Base-by-base conservation (phyloP, 345 rosid genomes). In the Aquilaria sinensis region DNA sequence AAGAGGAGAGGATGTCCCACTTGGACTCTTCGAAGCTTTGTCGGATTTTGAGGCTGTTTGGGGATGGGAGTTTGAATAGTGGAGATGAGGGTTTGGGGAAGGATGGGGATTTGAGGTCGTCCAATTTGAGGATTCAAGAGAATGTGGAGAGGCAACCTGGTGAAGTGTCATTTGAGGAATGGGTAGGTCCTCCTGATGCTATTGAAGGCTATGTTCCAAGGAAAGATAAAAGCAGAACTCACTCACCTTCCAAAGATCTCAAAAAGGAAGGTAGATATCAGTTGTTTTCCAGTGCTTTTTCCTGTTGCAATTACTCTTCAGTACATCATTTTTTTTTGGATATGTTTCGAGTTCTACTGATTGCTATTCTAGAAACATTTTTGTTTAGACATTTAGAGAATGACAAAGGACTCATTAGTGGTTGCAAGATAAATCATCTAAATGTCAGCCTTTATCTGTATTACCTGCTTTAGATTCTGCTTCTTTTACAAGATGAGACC, bases 191-290 rank as follows among this genome's bases (percentile, higher is more conserved):
- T 45, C 83, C 92, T 11, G 74, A 78, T 77, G 92, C 97, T 34
- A 82, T 93, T 66, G 96, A 93, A 76, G 97, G 99, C 57, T 88
- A 90, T 75, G 85, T 88, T 70, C 97, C 96, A 3, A 71, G 67
- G 4, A 64, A 63, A 54, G 74, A 78, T 31, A 61, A 68, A 32
- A 65, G 58, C 58, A 52, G 60, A 51, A 73, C 69, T 31, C 55
- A 73, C 54, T 61, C 67, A 14, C 53, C 33, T 31, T 52, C 61
- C 12, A 75, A 53, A 58, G 61, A 50, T 62, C 47, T n/a, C n/a
- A 70, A 72, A 51, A 66, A 51, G 61, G 50, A 60, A 54, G 87
- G 89, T 83, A 61, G 43, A 9, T 9, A 37, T 37, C 43, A 37
- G 5, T 37, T 37, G 43, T 37, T 37, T 37, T 2, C 4, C 43